Percentiles rank a stretch among this genome's conserved stretches.
Conservation (phyloP, 306 rosid species). For the Casuarina glauca region DNA sequence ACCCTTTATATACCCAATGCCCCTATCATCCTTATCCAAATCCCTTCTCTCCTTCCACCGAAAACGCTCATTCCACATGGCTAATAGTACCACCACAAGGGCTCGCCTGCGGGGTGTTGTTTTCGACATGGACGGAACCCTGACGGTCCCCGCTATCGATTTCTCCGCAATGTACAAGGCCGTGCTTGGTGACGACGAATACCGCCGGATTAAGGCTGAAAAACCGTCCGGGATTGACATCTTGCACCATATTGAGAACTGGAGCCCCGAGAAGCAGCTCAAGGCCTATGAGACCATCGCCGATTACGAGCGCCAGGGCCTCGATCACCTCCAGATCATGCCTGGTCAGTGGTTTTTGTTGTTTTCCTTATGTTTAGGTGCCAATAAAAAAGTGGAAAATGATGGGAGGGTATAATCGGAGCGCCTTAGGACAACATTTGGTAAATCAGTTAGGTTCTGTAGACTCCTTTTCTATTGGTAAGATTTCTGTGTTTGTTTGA, state of each 20-base stretch:
- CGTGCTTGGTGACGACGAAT: constrained; percentile 81
- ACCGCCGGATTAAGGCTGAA: constrained; percentile 42
- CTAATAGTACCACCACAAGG: constrained; percentile 28
- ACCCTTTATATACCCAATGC: constrained; percentile 13
- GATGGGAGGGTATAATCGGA: neutral
- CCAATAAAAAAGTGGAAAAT: neutral
- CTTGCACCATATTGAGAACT: constrained; percentile 59
- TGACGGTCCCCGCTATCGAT: constrained; percentile 86
- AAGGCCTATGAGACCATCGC: constrained; percentile 70
- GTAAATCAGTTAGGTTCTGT: neutral
- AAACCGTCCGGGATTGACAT: constrained; percentile 83
- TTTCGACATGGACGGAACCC: constrained; percentile 98
- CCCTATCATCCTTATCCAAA: neutral
- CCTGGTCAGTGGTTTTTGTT: constrained; percentile 48
- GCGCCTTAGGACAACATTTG: neutral
- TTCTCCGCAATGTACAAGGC: constrained; percentile 78
- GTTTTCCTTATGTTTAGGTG: neutral
- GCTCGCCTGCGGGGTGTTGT: constrained; percentile 81
- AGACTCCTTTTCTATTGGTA: neutral
- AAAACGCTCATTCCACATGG: constrained; percentile 38
- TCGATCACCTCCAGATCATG: constrained; percentile 83
- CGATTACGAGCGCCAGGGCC: constrained; percentile 68
- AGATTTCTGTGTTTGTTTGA: neutral
- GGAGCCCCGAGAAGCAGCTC: constrained; percentile 59
- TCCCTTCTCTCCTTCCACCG: constrained; percentile 22